Percentiles rank a stretch among this genome's conserved stretches.
Conservation (phyloP, 257 asterid genomes). For the Scutellaria baicalensis region DNA sequence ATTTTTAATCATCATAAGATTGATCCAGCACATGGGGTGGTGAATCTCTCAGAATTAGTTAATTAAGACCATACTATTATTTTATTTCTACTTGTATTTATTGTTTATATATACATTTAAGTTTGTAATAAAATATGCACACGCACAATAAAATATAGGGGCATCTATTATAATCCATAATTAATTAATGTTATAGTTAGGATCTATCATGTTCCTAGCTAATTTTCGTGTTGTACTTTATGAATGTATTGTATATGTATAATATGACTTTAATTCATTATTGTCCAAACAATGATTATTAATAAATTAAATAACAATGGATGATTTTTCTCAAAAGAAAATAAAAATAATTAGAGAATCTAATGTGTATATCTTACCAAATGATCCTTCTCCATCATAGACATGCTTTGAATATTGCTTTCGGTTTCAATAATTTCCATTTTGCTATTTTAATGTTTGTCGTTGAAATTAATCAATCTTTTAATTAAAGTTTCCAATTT, state of each 20-base stretch:
- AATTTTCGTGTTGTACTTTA: neutral
- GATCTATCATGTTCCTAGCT: neutral
- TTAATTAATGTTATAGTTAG: neutral
- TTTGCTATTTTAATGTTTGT: too few relatives aligned
- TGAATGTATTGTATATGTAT: neutral
- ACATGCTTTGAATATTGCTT: neutral
- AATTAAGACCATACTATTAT: neutral
- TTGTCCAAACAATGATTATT: neutral
- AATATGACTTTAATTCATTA: neutral
- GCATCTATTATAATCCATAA: neutral
- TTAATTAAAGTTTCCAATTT: too few relatives aligned
- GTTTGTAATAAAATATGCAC: neutral
- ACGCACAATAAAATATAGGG: neutral
- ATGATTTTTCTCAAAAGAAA: too few relatives aligned
- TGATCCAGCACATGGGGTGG: constrained; percentile 55
- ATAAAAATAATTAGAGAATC: neutral
- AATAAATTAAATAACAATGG: neutral
- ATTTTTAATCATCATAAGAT: constrained; percentile 25
- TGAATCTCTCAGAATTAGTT: constrained; percentile 28
- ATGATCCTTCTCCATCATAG: neutral
- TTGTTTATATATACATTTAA: neutral
- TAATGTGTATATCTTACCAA: too few relatives aligned
- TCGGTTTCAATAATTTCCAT: too few relatives aligned
- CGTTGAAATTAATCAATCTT: too few relatives aligned
- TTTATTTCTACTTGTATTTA: constrained; percentile 5